Percentiles rank a stretch among this genome's conserved stretches.
Evolutionary conservation across 1,284 basidiomycete species (phyloP).

Genomic region (Takashimella koratensis): DNA sequence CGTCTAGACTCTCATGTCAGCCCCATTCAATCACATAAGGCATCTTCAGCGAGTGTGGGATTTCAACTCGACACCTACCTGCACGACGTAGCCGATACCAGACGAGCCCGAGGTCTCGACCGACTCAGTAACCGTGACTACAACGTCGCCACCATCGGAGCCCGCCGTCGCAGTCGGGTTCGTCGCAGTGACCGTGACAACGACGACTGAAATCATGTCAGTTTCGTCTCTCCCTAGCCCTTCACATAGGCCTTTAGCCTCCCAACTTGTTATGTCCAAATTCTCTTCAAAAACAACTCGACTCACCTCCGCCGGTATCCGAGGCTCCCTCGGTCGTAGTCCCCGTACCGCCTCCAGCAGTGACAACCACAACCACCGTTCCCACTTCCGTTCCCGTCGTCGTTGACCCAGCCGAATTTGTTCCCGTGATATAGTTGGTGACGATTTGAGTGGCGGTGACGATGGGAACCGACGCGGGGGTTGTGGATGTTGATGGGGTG

Average conservation of each 20-base stretch:
- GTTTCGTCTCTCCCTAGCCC: no score
- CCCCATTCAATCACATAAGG: no score
- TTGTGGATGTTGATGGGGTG: background rate
- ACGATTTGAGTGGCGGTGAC: slow-evolving; percentile 15
- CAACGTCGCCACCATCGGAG: slow-evolving; percentile 16
- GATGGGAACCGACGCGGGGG: slow-evolving; percentile 3
- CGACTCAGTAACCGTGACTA: slow-evolving; percentile 18
- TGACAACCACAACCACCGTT: slow-evolving; percentile 19
- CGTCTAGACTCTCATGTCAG: no score
- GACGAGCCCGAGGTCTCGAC: background rate
- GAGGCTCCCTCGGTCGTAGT: slow-evolving; percentile 1
- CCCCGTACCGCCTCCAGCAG: slow-evolving; percentile 7
- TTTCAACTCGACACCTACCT: no score
- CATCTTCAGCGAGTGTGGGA: no score
- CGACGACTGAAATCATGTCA: slow-evolving; percentile 4
- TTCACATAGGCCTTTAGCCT: no score
- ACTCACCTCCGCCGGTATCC: slow-evolving; percentile 7
- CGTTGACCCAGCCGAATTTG: slow-evolving; percentile 8
- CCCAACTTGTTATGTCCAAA: no score
- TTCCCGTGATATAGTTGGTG: slow-evolving; percentile 9
- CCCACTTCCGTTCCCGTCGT: slow-evolving; percentile 8
- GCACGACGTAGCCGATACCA: background rate
- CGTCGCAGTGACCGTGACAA: slow-evolving; percentile 22
- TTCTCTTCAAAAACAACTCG: background rate
- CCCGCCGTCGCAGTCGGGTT: slow-evolving; percentile 16